These are phyloP conservation scores for Neospermospora avenae DNA, from an alignment of 2,329 filamentous ascomycete genomes.

Conservation along the genomic window DNA sequence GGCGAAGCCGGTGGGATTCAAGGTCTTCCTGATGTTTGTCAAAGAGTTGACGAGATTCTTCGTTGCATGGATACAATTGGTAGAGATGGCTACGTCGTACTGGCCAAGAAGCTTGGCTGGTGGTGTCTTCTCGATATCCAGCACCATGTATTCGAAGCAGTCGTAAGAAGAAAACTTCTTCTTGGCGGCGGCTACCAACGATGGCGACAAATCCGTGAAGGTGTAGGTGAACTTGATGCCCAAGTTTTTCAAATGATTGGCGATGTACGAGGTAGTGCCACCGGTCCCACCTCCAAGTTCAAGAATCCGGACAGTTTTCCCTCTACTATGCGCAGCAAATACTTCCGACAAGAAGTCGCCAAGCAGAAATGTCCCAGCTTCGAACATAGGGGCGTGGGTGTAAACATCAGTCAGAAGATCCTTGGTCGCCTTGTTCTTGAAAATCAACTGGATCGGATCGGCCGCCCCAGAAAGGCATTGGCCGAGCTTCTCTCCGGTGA, in stretches of 20 bases:
- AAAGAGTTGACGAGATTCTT: constrained; percentile 9
- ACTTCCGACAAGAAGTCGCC: constrained; percentile 12
- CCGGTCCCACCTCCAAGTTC: constrained; percentile 45
- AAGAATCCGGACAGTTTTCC: constrained; percentile 37
- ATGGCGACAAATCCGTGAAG: constrained; percentile 42
- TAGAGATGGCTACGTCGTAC: constrained; percentile 26
- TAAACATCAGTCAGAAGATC: constrained; percentile 29
- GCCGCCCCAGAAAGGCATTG: constrained; percentile 24
- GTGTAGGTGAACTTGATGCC: constrained; percentile 37
- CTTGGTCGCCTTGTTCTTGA: constrained; percentile 23
- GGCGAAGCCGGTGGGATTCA: constrained; percentile 24
- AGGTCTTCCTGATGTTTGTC: constrained; percentile 12
- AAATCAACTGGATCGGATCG: constrained; percentile 26
- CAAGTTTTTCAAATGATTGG: constrained; percentile 33
- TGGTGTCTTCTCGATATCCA: constrained; percentile 23
- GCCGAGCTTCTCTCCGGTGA: constrained; percentile 21
- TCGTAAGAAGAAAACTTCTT: constrained; percentile 9
- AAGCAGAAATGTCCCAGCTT: constrained; percentile 8
- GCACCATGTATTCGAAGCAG: not conserved
- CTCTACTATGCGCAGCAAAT: not conserved
- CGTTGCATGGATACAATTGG: constrained; percentile 31
- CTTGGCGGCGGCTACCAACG: constrained; percentile 28
- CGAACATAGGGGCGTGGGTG: constrained; percentile 23
- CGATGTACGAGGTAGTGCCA: constrained; percentile 36
- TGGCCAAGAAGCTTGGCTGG: constrained; percentile 7